Evolutionary conservation across 805 yeast genomes (phyloP).

Genomic region (Ogataea trehaloabstinens): DNA sequence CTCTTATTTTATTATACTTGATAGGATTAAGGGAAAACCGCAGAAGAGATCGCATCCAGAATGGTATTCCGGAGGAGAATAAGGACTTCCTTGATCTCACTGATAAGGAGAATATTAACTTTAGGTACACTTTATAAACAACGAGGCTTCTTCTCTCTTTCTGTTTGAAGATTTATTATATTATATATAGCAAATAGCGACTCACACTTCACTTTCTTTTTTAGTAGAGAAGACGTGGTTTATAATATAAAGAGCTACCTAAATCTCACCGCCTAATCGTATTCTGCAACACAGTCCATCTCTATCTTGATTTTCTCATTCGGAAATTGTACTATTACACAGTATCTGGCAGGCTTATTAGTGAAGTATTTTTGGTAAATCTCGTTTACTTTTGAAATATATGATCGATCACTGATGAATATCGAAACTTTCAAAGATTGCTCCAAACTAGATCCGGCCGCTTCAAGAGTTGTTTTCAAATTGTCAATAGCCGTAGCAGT

Average conservation of each 20-base stretch:
- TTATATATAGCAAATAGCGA: neutral
- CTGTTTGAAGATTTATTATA: too few relatives aligned
- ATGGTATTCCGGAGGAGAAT: conserved; percentile 20
- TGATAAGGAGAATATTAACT: conserved; percentile 52
- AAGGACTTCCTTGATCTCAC: conserved; percentile 35
- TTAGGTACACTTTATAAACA: conserved; percentile 46
- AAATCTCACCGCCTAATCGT: too few relatives aligned
- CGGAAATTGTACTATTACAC: conserved; percentile 50
- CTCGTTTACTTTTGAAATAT: conserved; percentile 42
- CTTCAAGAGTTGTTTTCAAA: neutral
- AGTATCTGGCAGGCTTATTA: conserved; percentile 50
- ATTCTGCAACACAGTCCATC: conserved; percentile 41
- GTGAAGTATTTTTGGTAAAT: conserved; percentile 45
- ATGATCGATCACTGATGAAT: conserved; percentile 42
- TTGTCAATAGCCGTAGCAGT: neutral
- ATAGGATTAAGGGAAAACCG: conserved; percentile 39
- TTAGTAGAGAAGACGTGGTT: too few relatives aligned
- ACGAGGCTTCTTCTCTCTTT: conserved; percentile 1
- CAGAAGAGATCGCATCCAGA: conserved; percentile 38
- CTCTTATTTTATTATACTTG: conserved; percentile 11
- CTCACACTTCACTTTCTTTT: too few relatives aligned
- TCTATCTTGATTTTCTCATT: conserved; percentile 48
- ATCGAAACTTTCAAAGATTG: conserved; percentile 38
- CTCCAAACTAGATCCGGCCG: neutral
- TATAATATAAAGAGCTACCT: too few relatives aligned